These are phyloP conservation scores for Phytophthora pluvialis DNA, from an alignment of 352 stramenopile genomes.

Conservation along the genomic window DNA sequence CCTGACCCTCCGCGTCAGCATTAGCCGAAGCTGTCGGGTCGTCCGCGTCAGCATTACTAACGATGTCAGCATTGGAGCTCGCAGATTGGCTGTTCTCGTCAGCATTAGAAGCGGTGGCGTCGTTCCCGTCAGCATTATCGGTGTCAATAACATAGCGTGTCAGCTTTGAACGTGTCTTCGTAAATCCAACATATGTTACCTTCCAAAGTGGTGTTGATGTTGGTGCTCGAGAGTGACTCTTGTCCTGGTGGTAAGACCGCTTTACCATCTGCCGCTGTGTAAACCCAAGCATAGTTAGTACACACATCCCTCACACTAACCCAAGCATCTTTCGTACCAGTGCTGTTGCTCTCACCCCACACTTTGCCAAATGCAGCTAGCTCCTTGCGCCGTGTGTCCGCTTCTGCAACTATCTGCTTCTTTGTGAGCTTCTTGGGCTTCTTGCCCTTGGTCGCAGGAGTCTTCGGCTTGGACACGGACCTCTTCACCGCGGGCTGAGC, in stretches of 20 bases:
- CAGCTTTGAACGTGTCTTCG: slow-evolving; percentile 6
- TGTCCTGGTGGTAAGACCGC: not conserved
- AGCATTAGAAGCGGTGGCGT: not conserved
- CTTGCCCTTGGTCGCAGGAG: no score
- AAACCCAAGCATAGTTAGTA: no score
- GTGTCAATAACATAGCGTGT: not conserved
- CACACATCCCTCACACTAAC: not conserved
- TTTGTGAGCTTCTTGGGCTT: slow-evolving; percentile 3
- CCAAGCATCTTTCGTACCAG: no score
- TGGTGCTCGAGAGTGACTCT: no score
- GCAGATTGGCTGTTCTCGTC: not conserved
- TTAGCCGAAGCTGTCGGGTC: no score
- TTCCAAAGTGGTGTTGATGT: not conserved
- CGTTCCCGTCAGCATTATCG: not conserved
- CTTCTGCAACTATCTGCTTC: slow-evolving; percentile 6
- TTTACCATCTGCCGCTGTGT: not conserved
- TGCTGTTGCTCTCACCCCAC: slow-evolving; percentile 2
- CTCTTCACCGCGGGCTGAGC: no score
- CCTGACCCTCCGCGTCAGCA: no score
- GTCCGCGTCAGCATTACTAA: no score
- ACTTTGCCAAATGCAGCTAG: slow-evolving; percentile 11
- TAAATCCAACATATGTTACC: not conserved
- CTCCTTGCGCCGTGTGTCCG: not conserved
- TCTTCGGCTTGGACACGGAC: no score
- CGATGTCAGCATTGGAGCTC: not conserved